These are phyloP conservation scores for Sisymbrium irio DNA, from an alignment of 345 rosid genomes.

Conservation along the genomic window DNA sequence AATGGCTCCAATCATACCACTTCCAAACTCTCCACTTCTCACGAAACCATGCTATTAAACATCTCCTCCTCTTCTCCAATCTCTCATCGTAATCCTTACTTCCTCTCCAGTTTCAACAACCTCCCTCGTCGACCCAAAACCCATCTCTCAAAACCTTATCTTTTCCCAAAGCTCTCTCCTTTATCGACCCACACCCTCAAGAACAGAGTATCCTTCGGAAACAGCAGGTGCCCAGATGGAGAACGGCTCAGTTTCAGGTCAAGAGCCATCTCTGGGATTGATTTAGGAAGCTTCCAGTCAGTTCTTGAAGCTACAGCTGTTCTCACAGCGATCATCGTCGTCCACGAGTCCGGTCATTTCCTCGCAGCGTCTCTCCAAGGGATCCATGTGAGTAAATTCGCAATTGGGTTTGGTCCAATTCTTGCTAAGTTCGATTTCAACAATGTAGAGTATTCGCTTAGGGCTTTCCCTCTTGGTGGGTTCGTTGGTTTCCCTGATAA, in stretches of 20 bases:
- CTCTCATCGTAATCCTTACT: slow-evolving; percentile 41
- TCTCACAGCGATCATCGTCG: slow-evolving; percentile 82
- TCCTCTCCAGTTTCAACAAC: slow-evolving; percentile 42
- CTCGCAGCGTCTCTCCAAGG: slow-evolving; percentile 94
- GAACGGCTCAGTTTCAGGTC: slow-evolving; percentile 46
- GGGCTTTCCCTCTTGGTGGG: slow-evolving; percentile 93
- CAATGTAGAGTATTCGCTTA: slow-evolving; percentile 81
- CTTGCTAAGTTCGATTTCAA: slow-evolving; percentile 80
- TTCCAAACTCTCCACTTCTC: slow-evolving; percentile 25
- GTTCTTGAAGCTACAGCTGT: slow-evolving; percentile 79
- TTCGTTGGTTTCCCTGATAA: slow-evolving; percentile 97
- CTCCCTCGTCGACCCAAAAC: slow-evolving; percentile 47
- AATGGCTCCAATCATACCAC: slow-evolving; percentile 33
- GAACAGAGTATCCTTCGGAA: slow-evolving; percentile 39
- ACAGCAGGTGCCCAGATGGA: slow-evolving; percentile 32
- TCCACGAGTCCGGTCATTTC: slow-evolving; percentile 89
- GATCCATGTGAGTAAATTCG: slow-evolving; percentile 94
- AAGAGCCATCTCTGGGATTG: slow-evolving; percentile 64
- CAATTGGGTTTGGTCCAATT: slow-evolving; percentile 93
- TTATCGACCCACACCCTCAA: slow-evolving; percentile 40
- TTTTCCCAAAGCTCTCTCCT: slow-evolving; percentile 34
- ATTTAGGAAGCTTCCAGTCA: slow-evolving; percentile 63
- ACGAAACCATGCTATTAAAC: slow-evolving; percentile 62
- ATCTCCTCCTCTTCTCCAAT: slow-evolving; percentile 55
- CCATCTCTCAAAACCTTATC: slow-evolving; percentile 48